Evolutionary conservation across 805 yeast species (phyloP), one percentile per base, ranked within the genome.

Genomic region (Saturnispora galanensis): DNA sequence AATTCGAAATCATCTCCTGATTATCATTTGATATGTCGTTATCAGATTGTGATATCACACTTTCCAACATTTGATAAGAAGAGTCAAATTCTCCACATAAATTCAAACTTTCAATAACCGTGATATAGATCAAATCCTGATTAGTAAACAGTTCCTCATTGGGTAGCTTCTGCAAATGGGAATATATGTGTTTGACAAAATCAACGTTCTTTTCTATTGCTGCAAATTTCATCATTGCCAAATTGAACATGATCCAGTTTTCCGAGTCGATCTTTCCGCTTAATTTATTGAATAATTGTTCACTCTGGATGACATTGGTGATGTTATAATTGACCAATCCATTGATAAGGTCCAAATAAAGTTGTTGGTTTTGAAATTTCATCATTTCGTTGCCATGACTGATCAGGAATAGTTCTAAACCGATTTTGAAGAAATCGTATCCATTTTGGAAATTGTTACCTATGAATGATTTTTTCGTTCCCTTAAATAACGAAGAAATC

Each of bases 51-150:
- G 66, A 52, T 35, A 81, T 57, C 5, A 81, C 64, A 35, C 69
- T 64, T 55, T 81, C 84, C 52, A 83, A 62, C 45, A 81, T 70
- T 47, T 71, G 66, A 1, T 81, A 69, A 3, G 86, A 79, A 35
- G 71, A 52, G 8, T 66, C 64, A 32, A 69, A 50, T 50, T 79
- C 74, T 35, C 71, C 73, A 37, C 75, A 73, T 42, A 65, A 63
- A 10, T 77, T 67, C 43, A 82, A 63, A 1, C 80, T 68, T 31
- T 76, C 69, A 31, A 81, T 66, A 47, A 78, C 62, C 36, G 65
- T 58, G 1, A 76, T 61, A 54, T 80, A 81, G 30, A 80, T 69
- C 31, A 62, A 58, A 50, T 67, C 73, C 51, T 76, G 79, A 31
- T 66, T 56, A 11, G 35, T 11, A 34, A 48, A 41, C 38, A 52